A percentile compares a stretch with the other conserved stretches of the same genome.
These are phyloP conservation scores for Rhizopogon rudus DNA, from an alignment of 768 basidiomycete species.

Conservation along the genomic window DNA sequence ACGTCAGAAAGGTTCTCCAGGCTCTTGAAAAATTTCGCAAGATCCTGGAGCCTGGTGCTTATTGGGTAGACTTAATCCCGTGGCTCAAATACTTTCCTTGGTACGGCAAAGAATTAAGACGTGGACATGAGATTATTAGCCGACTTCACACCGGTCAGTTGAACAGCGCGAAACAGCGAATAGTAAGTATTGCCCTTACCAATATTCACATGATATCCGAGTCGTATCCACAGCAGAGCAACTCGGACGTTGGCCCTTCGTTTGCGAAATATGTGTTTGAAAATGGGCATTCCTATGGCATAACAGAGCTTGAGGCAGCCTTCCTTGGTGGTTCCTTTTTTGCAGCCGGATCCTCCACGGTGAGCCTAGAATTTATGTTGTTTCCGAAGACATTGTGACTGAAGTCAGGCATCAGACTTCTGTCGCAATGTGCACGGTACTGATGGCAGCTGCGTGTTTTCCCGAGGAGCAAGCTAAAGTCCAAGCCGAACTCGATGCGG, in stretches of 20 bases:
- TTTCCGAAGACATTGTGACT: background rate
- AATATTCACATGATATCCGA: background rate
- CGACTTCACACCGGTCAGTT: conserved; percentile 23
- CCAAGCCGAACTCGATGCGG: conserved; percentile 43
- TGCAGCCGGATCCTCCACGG: conserved; percentile 53
- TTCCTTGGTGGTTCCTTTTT: conserved; percentile 56
- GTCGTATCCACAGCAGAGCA: background rate
- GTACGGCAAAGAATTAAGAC: conserved; percentile 45
- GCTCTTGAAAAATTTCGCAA: conserved; percentile 17
- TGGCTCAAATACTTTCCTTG: conserved; percentile 42
- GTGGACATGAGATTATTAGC: conserved; percentile 30
- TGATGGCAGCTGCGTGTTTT: too few species aligned
- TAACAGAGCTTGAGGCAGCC: conserved; percentile 44
- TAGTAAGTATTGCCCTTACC: conserved; percentile 23
- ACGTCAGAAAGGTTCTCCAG: conserved; percentile 12
- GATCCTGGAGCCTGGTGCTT: conserved; percentile 19
- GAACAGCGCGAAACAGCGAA: conserved; percentile 32
- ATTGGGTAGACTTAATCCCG: conserved; percentile 24
- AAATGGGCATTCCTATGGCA: conserved; percentile 39
- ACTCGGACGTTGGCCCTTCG: conserved; percentile 8
- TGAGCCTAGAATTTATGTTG: background rate
- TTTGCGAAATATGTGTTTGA: conserved; percentile 51
- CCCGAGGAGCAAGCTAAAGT: conserved; percentile 18
- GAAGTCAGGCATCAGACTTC: conserved; percentile 29
- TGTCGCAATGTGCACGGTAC: conserved; percentile 39